Conservation (phyloP, 352 stramenopile species). For the Blastocystis sp. region DNA sequence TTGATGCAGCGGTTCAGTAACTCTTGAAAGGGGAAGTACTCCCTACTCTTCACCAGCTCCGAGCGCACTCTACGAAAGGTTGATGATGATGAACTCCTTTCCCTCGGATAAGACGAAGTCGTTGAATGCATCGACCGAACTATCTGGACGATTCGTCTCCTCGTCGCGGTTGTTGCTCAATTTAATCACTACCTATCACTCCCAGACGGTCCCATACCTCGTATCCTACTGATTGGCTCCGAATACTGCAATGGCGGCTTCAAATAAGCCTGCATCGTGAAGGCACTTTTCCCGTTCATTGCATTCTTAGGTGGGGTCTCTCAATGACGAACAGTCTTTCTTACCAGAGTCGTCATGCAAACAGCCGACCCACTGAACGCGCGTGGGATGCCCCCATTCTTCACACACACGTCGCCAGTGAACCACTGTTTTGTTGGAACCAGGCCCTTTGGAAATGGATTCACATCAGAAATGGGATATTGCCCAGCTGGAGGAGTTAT, state of each 20-base stretch:
- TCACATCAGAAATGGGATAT: background rate
- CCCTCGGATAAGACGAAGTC: conserved; percentile 1
- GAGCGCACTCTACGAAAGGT: background rate
- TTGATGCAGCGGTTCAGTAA: conserved; percentile 34
- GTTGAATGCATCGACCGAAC: conserved; percentile 11
- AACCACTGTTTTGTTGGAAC: background rate
- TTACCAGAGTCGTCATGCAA: background rate
- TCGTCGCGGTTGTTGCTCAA: background rate
- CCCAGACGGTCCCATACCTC: background rate
- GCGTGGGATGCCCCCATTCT: background rate
- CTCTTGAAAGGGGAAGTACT: conserved; percentile 1
- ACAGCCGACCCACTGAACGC: background rate
- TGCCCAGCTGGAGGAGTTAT: background rate
- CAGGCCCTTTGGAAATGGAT: background rate
- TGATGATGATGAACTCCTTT: conserved; percentile 48
- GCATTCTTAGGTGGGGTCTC: background rate
- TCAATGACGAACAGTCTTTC: background rate
- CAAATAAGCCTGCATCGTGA: background rate
- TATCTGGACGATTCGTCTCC: background rate
- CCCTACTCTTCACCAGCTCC: background rate
- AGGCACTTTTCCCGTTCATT: background rate
- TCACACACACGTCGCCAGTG: background rate
- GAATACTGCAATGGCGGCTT: conserved; percentile 11
- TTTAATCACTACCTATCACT: conserved; percentile 10
- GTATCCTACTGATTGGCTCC: conserved; percentile 1